These are phyloP conservation scores for Diaporthe australafricana DNA, from an alignment of 2,329 filamentous ascomycete species.

Conservation along the genomic window DNA sequence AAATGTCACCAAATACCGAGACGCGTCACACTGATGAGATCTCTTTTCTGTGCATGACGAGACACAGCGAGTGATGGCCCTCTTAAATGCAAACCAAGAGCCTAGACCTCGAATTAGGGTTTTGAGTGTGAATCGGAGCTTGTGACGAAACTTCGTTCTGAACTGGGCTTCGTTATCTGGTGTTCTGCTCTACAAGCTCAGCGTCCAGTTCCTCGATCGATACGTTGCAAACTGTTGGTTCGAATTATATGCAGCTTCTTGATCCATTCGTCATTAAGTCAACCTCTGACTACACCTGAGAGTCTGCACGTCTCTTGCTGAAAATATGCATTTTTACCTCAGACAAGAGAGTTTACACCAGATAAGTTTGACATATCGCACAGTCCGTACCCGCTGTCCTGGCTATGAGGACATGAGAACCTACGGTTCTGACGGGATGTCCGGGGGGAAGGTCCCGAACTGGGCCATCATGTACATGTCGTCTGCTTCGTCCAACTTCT, in stretches of 20 bases:
- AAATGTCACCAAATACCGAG: neutral
- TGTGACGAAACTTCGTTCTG: neutral
- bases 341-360: no score
- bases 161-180: neutral
- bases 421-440: constrained; percentile 29
- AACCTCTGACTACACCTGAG: no score
- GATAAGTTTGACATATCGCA: constrained; percentile 16
- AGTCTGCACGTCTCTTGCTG: no score
- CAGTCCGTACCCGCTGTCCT: neutral
- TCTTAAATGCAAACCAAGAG: no score
- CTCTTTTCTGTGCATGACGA: no score
- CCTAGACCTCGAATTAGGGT: neutral
- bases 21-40: neutral
- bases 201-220: no score
- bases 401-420: neutral
- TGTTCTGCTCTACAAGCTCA: no score
- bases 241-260: no score
- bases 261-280: no score
- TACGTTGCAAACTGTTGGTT: no score
- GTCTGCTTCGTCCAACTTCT: constrained; percentile 43
- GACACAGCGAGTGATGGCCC: neutral
- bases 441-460: constrained; percentile 51
- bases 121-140: neutral
- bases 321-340: no score
- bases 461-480: constrained; percentile 50